Evolutionary conservation across 1,284 basidiomycete genomes (phyloP).

Genomic region (Apiotrichum akiyoshidainum): DNA sequence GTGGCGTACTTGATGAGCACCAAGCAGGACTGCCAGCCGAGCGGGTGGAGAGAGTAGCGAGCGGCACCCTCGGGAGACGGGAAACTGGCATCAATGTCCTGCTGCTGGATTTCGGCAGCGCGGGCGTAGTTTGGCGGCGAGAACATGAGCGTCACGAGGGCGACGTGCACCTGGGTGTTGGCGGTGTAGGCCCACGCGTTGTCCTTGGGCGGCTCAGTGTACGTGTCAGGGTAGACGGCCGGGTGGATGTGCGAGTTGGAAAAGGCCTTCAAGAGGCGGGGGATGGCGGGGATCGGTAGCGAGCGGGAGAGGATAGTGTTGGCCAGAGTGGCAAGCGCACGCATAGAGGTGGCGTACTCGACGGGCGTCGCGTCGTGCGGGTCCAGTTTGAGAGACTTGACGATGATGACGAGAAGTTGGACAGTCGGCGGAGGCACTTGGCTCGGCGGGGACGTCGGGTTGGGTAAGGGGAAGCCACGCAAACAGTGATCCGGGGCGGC

Average conservation of each 20-base stretch:
- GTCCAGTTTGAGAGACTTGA: constrained; percentile 32
- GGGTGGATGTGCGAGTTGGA: constrained; percentile 32
- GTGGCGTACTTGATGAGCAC: constrained; percentile 42
- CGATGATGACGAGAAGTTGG: constrained; percentile 31
- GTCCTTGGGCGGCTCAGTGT: constrained; percentile 21
- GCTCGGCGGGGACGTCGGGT: constrained; percentile 46
- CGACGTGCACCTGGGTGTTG: constrained; percentile 47
- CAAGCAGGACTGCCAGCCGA: constrained; percentile 33
- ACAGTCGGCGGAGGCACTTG: constrained; percentile 40
- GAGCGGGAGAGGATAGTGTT: constrained; percentile 49
- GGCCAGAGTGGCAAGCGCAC: constrained; percentile 47
- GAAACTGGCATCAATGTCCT: background rate
- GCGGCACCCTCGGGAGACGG: constrained; percentile 11
- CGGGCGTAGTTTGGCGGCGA: constrained; percentile 41
- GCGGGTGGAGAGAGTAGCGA: constrained; percentile 36
- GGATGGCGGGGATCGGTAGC: constrained; percentile 41
- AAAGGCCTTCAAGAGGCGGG: constrained; percentile 36
- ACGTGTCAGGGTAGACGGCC: constrained; percentile 40
- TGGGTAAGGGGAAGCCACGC: constrained; percentile 44
- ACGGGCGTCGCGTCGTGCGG: constrained; percentile 20
- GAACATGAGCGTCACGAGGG: constrained; percentile 45
- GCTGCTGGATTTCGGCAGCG: constrained; percentile 11
- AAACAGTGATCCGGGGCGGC: constrained; percentile 41
- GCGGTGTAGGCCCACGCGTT: constrained; percentile 45
- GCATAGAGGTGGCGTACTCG: constrained; percentile 39